Percentiles rank a stretch among this genome's conserved stretches.
These are phyloP conservation scores for Fraxinus paxiana DNA, from an alignment of 305 asterid genomes.

Conservation along the genomic window DNA sequence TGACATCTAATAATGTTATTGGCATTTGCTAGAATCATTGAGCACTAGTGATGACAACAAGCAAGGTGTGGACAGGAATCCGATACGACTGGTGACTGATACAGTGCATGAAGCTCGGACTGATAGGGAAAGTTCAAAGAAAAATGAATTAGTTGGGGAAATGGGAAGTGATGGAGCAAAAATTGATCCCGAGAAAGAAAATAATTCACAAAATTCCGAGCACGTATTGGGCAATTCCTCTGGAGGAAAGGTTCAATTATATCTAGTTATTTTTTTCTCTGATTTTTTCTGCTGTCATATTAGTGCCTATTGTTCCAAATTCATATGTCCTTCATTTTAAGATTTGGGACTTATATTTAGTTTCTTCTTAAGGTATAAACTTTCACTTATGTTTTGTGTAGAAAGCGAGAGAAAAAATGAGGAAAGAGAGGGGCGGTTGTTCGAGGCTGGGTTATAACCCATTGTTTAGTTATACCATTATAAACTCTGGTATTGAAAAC, in stretches of 20 bases:
- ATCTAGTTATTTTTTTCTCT: not conserved
- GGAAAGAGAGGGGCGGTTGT: not conserved
- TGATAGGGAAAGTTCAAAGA: constrained; percentile 10
- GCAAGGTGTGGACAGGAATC: constrained; percentile 16
- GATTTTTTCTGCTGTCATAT: not conserved
- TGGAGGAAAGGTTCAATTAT: constrained; percentile 18
- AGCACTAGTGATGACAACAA: not conserved
- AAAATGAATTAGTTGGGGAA: constrained; percentile 17
- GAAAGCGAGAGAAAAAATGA: not conserved
- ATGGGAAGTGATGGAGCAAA: constrained; percentile 5
- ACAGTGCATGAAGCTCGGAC: constrained; percentile 17
- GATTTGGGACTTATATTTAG: not conserved
- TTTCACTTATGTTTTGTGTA: not conserved
- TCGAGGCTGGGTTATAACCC: not conserved
- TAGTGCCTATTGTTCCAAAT: not conserved
- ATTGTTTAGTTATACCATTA: not conserved
- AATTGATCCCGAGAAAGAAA: constrained; percentile 3
- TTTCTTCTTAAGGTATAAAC: not conserved
- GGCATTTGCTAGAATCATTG: constrained; percentile 30
- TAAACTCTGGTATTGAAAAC: not conserved
- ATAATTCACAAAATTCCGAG: constrained; percentile 1
- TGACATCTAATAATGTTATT: not conserved
- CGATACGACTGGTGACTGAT: constrained; percentile 34
- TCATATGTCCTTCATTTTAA: not conserved
- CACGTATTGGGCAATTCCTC: constrained; percentile 16